Evolutionary conservation across 192 early-diverging fungal genomes (phyloP), one percentile per base, ranked within the genome.

Genomic region (Umbelopsis ramanniana): DNA sequence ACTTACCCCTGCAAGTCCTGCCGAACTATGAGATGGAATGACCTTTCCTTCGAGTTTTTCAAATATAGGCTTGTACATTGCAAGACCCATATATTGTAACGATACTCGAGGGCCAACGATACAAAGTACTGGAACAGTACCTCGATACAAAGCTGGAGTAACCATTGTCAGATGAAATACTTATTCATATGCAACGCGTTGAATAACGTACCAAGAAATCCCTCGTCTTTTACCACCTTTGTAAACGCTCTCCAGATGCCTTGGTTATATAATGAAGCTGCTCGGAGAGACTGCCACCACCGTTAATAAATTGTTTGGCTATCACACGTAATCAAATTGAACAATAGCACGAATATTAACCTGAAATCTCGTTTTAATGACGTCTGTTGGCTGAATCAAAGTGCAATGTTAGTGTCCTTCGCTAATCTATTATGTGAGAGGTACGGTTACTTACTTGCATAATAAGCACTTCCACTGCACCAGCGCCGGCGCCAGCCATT

Each of bases 61-160:
- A 73, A 83, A 83, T 12, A 83, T 74, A 11, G 81, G 81, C 55
- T 81, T 83, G 48, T 75, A 83, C 46, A 80, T 77, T 29, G 81
- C 79, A 6, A 83, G 48, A 0, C 81, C 81, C 35, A 77, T 77
- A 33, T 83, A 83, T 53, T 83, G 81, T 26, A 83, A 43, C 15
- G 81, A 83, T 1, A 83, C 73, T 22, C 81, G 72, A 38, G 81
- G 81, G 14, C 72, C 72, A 19, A 83, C 81, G 63, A 83, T 83
- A 67, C 79, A 83, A 29, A 83, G 53, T 2, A 80, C 79, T 26
- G 81, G 81, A 6, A 72, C 35, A 2, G 79, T 83, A 46, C 81
- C 81, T 60, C 81, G 57, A 40, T 83, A 83, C 14, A 83, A 75
- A 12, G 79, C 81, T 75, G 24, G 15, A 35, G 11, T 4, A 6